Percentiles rank a stretch among this genome's conserved stretches.
Conservation (phyloP, 352 stramenopile genomes). For the Phytopythium mirpurense region DNA sequence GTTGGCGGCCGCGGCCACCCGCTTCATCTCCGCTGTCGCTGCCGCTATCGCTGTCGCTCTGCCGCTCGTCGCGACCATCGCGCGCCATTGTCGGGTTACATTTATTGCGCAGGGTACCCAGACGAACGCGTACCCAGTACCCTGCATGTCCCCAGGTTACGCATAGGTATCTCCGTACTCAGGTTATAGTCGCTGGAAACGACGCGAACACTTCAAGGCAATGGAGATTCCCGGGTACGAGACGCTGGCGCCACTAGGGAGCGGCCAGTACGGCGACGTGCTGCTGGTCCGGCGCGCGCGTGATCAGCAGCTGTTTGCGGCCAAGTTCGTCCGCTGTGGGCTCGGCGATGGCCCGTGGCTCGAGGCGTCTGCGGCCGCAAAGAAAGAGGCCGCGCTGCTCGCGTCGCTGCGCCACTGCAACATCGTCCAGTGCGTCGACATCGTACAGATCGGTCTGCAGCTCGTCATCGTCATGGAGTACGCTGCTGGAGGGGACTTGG, state of each 20-base stretch:
- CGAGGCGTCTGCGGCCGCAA: slow-evolving; percentile 4
- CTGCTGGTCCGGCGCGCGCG: slow-evolving; percentile 30
- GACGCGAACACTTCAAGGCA: background rate
- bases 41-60: slow-evolving; percentile 13
- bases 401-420: slow-evolving; percentile 49
- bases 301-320: slow-evolving; percentile 40
- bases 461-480: slow-evolving; percentile 77
- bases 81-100: background rate
- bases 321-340: slow-evolving; percentile 27
- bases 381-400: slow-evolving; percentile 49
- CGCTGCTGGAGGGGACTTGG: slow-evolving; percentile 52
- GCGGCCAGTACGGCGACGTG: slow-evolving; percentile 55
- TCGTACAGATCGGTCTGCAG: slow-evolving; percentile 21
- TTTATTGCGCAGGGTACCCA: background rate
- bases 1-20: slow-evolving; percentile 9
- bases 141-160: background rate
- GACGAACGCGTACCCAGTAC: background rate
- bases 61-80: background rate
- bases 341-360: background rate
- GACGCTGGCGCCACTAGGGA: slow-evolving; percentile 38
- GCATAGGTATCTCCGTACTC: background rate
- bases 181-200: slow-evolving; percentile 1
- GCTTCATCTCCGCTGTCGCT: slow-evolving; percentile 1
- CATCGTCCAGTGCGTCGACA: slow-evolving; percentile 56
- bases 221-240: slow-evolving; percentile 36